phyloP scores from a whole-genome alignment of 164 flowering plant genomes.

The Vitis labrusca region DNA sequence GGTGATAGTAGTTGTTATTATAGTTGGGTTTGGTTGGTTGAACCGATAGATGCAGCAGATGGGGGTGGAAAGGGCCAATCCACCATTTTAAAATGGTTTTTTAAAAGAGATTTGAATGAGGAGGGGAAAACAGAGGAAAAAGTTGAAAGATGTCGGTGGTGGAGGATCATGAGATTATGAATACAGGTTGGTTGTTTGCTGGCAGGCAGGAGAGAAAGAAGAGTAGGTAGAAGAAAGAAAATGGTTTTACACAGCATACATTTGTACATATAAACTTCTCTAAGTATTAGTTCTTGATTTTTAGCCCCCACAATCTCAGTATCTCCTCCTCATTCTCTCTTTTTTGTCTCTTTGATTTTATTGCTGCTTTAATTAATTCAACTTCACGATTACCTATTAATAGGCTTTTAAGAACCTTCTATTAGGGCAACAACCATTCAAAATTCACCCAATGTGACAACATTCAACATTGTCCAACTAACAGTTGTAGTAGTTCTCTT shows the following conservation, averaged over 20 bases:
- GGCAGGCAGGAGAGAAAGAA: slow-evolving; percentile 1
- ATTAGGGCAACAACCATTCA: no score
- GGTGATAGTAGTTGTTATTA: slow-evolving; percentile 27
- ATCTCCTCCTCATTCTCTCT: background rate
- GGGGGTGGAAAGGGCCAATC: background rate
- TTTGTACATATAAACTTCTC: slow-evolving; percentile 22
- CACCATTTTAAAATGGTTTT: slow-evolving; percentile 3
- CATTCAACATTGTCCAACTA: no score
- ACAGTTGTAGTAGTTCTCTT: no score
- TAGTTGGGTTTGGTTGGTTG: slow-evolving; percentile 35
- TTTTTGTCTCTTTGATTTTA: background rate
- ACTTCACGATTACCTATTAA: no score
- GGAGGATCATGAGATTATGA: background rate
- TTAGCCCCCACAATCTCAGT: background rate
- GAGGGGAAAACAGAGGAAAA: background rate
- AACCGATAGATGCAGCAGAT: slow-evolving; percentile 8
- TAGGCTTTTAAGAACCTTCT: no score
- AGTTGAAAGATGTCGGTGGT: background rate
- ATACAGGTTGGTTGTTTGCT: background rate
- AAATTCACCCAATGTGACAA: no score
- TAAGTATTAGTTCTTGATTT: slow-evolving; percentile 15
- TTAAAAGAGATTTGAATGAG: background rate
- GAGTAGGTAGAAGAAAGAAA: slow-evolving; percentile 10
- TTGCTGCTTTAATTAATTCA: no score
- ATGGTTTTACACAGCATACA: slow-evolving; percentile 8